Evolutionary conservation across 225 moss, liverwort and hornwort species (phyloP).

Genomic region (Straminergon stramineum): DNA sequence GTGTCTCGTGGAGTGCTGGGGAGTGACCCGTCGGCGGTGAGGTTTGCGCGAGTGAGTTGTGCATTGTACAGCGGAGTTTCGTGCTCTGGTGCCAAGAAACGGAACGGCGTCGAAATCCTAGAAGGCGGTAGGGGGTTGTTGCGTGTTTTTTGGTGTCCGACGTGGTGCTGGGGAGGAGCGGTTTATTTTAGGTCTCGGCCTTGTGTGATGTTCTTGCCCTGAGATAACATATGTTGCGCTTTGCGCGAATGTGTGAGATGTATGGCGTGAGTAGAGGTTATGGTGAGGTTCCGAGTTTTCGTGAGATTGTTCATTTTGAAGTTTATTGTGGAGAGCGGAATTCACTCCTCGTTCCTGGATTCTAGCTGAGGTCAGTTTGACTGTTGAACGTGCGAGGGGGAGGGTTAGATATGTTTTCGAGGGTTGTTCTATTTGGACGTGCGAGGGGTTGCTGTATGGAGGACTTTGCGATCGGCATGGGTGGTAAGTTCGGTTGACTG

Average conservation of each 20-base stretch:
- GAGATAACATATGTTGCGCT: neutral
- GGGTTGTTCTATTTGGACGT: neutral
- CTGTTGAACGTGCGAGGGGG: neutral
- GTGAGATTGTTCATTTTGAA: neutral
- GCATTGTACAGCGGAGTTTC: neutral
- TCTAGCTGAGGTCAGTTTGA: neutral
- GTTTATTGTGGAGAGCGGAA: neutral
- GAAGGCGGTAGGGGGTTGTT: no score
- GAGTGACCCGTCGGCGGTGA: neutral
- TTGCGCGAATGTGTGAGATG: neutral
- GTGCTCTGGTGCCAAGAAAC: neutral
- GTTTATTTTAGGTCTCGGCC: neutral
- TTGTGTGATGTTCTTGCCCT: neutral
- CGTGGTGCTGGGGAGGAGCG: neutral
- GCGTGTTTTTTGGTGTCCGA: neutral
- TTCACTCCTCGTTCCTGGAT: neutral
- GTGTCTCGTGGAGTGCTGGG: neutral
- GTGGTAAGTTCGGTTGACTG: neutral
- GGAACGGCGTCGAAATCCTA: neutral
- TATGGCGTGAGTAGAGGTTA: neutral
- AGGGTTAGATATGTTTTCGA: neutral
- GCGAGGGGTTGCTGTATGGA: neutral
- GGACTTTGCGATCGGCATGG: neutral
- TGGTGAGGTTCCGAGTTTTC: neutral
- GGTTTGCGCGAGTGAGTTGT: neutral